phyloP scores from a whole-genome alignment of 1,284 basidiomycete genomes.

The Tylopilus sp. region DNA sequence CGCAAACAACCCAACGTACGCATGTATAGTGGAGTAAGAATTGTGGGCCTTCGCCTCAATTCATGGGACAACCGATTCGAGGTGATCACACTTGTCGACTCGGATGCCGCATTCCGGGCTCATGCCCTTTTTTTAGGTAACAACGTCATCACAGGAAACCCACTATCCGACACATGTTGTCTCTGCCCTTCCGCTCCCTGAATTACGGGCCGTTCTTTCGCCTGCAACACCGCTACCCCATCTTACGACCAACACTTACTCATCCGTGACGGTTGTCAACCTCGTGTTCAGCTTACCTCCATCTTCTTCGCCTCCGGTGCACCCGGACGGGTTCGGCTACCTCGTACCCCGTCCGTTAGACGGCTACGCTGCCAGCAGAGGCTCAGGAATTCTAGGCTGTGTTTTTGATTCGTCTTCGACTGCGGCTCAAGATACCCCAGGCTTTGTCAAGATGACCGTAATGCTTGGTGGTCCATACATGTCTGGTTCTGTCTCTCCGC shows the following conservation, averaged over 20 bases:
- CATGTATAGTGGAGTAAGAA: slow-evolving; percentile 45
- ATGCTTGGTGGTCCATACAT: slow-evolving; percentile 83
- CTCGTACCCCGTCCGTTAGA: slow-evolving; percentile 75
- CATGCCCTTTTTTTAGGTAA: slow-evolving; percentile 38
- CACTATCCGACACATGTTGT: slow-evolving; percentile 54
- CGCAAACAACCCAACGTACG: slow-evolving; percentile 52
- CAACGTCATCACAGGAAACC: slow-evolving; percentile 37
- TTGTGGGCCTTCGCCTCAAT: slow-evolving; percentile 37
- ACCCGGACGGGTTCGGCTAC: slow-evolving; percentile 91
- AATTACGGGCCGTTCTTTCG: slow-evolving; percentile 53
- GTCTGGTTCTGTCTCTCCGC: slow-evolving; percentile 5
- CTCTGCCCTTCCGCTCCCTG: slow-evolving; percentile 70
- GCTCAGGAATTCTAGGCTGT: slow-evolving; percentile 67
- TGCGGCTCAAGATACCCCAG: slow-evolving; percentile 59
- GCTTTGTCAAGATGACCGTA: slow-evolving; percentile 71
- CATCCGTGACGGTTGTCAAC: slow-evolving; percentile 71
- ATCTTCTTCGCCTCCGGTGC: slow-evolving; percentile 41
- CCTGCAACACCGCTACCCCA: slow-evolving; percentile 40
- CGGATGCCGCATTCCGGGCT: slow-evolving; percentile 8
- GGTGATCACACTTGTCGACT: slow-evolving; percentile 36
- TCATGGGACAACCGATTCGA: slow-evolving; percentile 39
- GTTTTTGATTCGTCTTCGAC: slow-evolving; percentile 83
- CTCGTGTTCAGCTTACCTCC: slow-evolving; percentile 63
- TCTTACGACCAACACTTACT: slow-evolving; percentile 54
- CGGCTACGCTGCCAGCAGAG: slow-evolving; percentile 42